Evolutionary conservation across 78 protist species (phyloP).

Genomic region (Emiliania huxleyi): DNA sequence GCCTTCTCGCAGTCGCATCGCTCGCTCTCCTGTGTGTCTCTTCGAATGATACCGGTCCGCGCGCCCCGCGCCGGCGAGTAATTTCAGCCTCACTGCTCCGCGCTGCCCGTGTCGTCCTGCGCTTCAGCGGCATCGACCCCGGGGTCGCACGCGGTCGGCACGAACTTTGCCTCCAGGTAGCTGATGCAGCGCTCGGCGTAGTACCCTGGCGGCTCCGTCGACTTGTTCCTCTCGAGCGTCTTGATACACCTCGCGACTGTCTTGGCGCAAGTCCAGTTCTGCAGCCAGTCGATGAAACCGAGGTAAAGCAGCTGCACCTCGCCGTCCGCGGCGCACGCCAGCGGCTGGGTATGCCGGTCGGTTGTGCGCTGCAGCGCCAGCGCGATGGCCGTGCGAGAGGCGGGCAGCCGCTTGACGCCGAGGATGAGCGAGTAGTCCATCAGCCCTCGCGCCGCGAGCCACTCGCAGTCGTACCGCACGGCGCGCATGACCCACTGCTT

Average conservation of each 20-base stretch:
- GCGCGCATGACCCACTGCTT: background rate
- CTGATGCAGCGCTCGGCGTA: background rate
- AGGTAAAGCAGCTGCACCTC: background rate
- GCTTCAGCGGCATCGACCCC: too few relatives aligned
- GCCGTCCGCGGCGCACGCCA: background rate
- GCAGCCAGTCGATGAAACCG: background rate
- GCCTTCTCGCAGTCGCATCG: too few relatives aligned
- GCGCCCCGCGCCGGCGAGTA: too few relatives aligned
- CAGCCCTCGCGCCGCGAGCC: background rate
- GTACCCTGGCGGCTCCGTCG: background rate
- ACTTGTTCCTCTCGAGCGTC: background rate
- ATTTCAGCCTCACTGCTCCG: too few relatives aligned
- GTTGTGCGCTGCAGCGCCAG: too few relatives aligned
- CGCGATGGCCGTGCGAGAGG: too few relatives aligned
- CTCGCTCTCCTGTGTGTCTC: too few relatives aligned
- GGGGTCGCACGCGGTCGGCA: too few relatives aligned
- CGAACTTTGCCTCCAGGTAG: background rate
- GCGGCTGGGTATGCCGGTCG: background rate
- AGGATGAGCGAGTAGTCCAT: background rate
- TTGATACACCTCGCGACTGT: too few relatives aligned
- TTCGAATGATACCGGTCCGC: too few relatives aligned
- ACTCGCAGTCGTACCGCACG: background rate
- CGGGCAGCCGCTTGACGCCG: background rate
- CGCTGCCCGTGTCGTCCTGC: too few relatives aligned
- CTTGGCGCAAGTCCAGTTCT: too few relatives aligned